Evolutionary conservation across 148 eudicot genomes (phyloP).

Genomic region (Limonium bicolor): DNA sequence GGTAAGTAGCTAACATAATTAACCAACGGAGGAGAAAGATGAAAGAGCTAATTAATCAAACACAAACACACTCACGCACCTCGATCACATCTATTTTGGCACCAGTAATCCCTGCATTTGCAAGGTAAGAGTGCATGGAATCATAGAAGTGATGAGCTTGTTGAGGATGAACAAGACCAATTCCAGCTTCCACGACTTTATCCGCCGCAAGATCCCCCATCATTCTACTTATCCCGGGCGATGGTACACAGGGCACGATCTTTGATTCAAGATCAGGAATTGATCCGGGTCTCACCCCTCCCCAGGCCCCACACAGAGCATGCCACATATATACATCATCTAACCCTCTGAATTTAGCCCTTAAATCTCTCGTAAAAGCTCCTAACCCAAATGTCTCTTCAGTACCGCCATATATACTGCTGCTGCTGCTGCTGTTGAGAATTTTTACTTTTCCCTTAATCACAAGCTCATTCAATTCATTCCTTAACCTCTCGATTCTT

Average conservation of each 20-base stretch:
- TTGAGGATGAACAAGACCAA: slow-evolving; percentile 54
- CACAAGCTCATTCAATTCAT: slow-evolving; percentile 25
- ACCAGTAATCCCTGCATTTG: slow-evolving; percentile 42
- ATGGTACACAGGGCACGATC: slow-evolving; percentile 22
- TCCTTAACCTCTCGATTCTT: slow-evolving; percentile 17
- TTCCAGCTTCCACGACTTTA: slow-evolving; percentile 38
- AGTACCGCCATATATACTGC: slow-evolving; percentile 1
- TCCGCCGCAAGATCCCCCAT: slow-evolving; percentile 55
- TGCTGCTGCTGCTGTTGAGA: slow-evolving; percentile 1
- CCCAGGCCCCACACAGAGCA: slow-evolving; percentile 64
- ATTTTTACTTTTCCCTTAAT: slow-evolving; percentile 8
- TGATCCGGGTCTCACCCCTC: slow-evolving; percentile 49
- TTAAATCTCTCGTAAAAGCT: slow-evolving; percentile 44
- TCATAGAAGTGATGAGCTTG: slow-evolving; percentile 44
- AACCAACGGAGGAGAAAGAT: not conserved
- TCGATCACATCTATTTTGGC: slow-evolving; percentile 67
- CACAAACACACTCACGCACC: slow-evolving; percentile 14
- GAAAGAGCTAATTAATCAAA: not conserved
- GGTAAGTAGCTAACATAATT: not conserved
- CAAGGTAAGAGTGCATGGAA: slow-evolving; percentile 51
- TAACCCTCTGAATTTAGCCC: slow-evolving; percentile 28
- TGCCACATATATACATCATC: slow-evolving; percentile 68
- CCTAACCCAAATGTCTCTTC: slow-evolving; percentile 28
- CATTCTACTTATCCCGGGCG: slow-evolving; percentile 44
- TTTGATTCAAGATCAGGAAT: slow-evolving; percentile 32